Conservation (phyloP, 768 basidiomycete species). For the Amanita fuliginea region DNA sequence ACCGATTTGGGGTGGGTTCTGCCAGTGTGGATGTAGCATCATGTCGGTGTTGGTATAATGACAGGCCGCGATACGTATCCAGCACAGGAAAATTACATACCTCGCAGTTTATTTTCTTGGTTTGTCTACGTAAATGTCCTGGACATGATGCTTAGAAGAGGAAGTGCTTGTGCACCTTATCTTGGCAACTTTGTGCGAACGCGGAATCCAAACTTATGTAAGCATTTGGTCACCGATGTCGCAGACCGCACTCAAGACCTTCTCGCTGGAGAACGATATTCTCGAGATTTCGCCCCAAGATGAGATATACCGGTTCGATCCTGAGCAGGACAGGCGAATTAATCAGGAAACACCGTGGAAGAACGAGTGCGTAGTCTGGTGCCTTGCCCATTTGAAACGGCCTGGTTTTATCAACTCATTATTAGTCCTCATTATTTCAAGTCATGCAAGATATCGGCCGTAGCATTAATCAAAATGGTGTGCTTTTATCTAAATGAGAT, state of each 20-base stretch:
- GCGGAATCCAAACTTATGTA: neutral
- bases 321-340: conserved; percentile 53
- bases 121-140: no score
- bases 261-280: conserved; percentile 63
- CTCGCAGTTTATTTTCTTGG: no score
- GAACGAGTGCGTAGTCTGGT: conserved; percentile 53
- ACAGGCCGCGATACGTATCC: no score
- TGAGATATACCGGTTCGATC: conserved; percentile 69
- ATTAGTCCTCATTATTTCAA: conserved; percentile 72
- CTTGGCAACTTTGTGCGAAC: no score
- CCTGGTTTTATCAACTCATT: neutral
- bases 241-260: conserved; percentile 59
- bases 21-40: no score
- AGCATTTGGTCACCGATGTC: conserved; percentile 20
- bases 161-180: no score
- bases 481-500: neutral
- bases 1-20: no score
- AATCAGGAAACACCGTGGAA: conserved; percentile 73
- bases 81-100: no score
- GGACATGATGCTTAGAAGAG: no score
- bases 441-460: conserved; percentile 88
- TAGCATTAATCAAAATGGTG: conserved; percentile 94
- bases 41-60: no score
- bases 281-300: conserved; percentile 64
- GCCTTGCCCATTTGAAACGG: neutral